Conservation (phyloP, 2,329 filamentous ascomycete species). For the Scorias spongiosa region DNA sequence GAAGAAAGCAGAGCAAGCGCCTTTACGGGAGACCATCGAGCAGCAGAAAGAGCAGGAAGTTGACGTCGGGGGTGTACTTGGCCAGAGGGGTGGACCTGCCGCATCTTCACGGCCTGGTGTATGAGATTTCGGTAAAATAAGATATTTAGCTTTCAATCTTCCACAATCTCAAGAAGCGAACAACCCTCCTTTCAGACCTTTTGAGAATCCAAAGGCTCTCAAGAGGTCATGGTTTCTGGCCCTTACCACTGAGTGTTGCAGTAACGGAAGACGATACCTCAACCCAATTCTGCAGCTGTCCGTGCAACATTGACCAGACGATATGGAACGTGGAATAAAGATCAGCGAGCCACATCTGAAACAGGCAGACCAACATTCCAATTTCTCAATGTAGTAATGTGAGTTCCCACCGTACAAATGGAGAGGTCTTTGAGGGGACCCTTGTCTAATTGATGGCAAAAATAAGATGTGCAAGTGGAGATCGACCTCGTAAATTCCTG, state of each 20-base stretch:
- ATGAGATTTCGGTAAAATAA: neutral
- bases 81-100: slow-evolving; percentile 32
- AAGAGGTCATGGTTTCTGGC: neutral
- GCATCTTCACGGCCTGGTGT: neutral
- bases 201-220: neutral
- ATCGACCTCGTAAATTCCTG: no score
- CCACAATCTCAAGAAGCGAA: neutral
- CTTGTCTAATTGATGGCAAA: no score
- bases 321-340: neutral
- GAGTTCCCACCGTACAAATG: no score
- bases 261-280: no score
- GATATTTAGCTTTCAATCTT: no score
- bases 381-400: no score
- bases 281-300: neutral
- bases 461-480: no score
- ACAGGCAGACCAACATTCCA: no score
- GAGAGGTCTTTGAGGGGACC: no score
- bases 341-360: neutral
- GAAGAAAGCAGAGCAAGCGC: slow-evolving; percentile 36
- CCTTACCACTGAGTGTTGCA: neutral
- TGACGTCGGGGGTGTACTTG: slow-evolving; percentile 27
- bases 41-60: slow-evolving; percentile 21
- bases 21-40: slow-evolving; percentile 25
- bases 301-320: neutral
- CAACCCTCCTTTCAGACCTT: neutral